These are phyloP conservation scores for Solidago caesia DNA, from an alignment of 129 eudicot genomes.

Conservation along the genomic window DNA sequence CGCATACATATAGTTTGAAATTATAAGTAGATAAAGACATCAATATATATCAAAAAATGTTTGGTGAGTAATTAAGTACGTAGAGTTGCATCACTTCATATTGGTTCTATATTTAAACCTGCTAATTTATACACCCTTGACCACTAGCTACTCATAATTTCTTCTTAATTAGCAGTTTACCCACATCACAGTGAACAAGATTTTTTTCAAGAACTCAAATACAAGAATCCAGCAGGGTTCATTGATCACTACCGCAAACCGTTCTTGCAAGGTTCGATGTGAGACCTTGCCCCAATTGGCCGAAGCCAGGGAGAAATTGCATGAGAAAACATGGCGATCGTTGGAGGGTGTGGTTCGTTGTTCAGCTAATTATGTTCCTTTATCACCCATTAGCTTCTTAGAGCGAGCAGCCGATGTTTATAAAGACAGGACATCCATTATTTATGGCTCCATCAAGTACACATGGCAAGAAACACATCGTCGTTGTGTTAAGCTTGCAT, in stretches of 20 bases:
- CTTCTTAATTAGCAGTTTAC: neutral
- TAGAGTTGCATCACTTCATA: no score
- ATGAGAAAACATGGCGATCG: neutral
- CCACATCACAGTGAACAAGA: neutral
- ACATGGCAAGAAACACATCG: constrained; percentile 2
- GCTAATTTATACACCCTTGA: no score
- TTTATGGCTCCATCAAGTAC: neutral
- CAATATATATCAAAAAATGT: no score
- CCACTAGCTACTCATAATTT: neutral
- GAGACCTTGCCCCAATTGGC: neutral
- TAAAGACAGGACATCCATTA: neutral
- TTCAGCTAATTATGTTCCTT: neutral
- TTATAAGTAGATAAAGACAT: no score
- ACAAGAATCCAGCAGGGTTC: neutral
- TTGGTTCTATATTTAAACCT: no score
- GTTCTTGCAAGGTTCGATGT: neutral
- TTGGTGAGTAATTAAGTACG: no score
- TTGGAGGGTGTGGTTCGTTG: neutral
- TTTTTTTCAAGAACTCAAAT: neutral
- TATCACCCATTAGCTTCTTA: constrained; percentile 7
- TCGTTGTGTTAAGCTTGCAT: constrained; percentile 7
- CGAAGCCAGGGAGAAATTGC: neutral
- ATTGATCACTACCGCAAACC: neutral
- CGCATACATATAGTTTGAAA: no score
- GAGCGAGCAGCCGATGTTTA: constrained; percentile 6